Evolutionary conservation across 352 stramenopile species (phyloP).

Genomic region (Lagenidium giganteum): DNA sequence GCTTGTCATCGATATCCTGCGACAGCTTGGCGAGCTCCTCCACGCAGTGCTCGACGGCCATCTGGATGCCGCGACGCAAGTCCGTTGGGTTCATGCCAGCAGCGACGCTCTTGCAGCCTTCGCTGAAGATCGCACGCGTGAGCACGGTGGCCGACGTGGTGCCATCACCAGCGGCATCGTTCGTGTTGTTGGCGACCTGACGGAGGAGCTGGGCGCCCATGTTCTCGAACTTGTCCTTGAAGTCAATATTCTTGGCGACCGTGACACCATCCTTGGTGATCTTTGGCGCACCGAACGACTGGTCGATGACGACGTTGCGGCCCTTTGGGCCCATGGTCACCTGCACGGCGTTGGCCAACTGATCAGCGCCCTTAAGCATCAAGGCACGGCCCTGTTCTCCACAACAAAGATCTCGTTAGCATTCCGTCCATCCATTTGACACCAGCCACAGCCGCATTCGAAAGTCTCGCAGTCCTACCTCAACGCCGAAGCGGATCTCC

Average conservation of each 20-base stretch:
- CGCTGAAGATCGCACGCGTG: slow-evolving; percentile 97
- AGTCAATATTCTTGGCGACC: slow-evolving; percentile 97
- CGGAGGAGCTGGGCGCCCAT: slow-evolving; percentile 85
- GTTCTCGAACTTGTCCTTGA: slow-evolving; percentile 94
- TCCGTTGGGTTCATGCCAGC: slow-evolving; percentile 99
- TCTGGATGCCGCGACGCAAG: slow-evolving; percentile 96
- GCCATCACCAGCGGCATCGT: slow-evolving; percentile 99
- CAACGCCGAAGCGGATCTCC: slow-evolving; percentile 99
- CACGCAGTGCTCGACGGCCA: slow-evolving; percentile 96
- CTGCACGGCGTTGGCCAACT: slow-evolving; percentile 98
- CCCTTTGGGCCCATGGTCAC: slow-evolving; percentile 99
- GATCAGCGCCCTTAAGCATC: slow-evolving; percentile 98
- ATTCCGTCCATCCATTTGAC: no score
- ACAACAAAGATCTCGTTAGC: no score
- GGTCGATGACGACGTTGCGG: slow-evolving; percentile 99
- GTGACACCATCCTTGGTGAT: slow-evolving; percentile 99
- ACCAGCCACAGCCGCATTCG: no score
- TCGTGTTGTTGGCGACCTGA: slow-evolving; percentile 97
- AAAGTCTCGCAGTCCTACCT: no score
- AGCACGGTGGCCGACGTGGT: slow-evolving; percentile 99
- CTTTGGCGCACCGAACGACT: slow-evolving; percentile 96
- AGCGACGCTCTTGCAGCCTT: slow-evolving; percentile 98
- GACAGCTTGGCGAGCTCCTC: slow-evolving; percentile 94
- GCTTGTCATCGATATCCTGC: slow-evolving; percentile 97
- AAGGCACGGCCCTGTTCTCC: slow-evolving; percentile 91